Evolutionary conservation across 2,329 filamentous ascomycete species (phyloP).

Genomic region (Penicillium sp.): DNA sequence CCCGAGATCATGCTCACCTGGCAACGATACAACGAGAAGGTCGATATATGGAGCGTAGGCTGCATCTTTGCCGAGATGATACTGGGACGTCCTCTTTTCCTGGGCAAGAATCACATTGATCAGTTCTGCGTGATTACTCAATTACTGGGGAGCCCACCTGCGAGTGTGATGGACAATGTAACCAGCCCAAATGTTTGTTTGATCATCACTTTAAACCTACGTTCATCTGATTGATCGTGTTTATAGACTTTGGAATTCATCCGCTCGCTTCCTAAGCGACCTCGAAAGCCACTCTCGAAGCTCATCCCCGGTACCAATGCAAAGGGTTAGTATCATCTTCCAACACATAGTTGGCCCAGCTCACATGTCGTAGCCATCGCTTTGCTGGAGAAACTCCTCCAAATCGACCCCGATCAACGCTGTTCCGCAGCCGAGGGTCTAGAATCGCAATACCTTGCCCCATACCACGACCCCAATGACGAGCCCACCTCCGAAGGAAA

Average conservation of each 20-base stretch:
- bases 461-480: conserved; percentile 95
- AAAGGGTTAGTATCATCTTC: not conserved
- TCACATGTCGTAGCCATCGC: no score
- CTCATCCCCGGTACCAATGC: not conserved
- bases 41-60: conserved; percentile 98
- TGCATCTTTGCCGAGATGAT: conserved; percentile 99
- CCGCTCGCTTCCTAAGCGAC: not conserved
- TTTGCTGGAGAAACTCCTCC: no score
- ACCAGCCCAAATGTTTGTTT: conserved; percentile 86
- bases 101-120: conserved; percentile 98
- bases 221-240: not conserved
- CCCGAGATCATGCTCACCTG: no score
- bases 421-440: conserved; percentile 59
- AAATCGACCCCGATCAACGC: no score
- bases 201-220: not conserved
- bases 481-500: conserved; percentile 93
- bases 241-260: not conserved
- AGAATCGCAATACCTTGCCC: conserved; percentile 85
- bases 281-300: not conserved
- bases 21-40: conserved; percentile 99
- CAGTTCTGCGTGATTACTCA: conserved; percentile 99
- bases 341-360: no score
- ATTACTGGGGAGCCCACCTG: conserved; percentile 87
- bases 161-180: conserved; percentile 96
- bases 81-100: conserved; percentile 94